phyloP scores from a whole-genome alignment of 805 yeast species.

The Saturnispora serradocipensis region DNA sequence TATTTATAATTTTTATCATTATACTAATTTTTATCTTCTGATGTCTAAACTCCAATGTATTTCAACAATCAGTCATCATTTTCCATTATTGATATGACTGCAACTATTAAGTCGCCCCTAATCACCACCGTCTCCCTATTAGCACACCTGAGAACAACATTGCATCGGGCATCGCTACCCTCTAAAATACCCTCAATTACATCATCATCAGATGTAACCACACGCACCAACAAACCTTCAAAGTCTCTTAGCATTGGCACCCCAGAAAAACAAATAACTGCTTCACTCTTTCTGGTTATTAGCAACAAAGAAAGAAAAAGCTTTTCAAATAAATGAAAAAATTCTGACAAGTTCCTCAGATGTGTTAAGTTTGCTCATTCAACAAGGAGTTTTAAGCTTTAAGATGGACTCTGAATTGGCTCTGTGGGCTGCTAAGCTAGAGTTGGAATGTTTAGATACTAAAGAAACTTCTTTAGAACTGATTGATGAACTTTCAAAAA shows the following conservation, averaged over 20 bases:
- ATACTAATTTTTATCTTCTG: neutral
- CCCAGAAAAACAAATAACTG: neutral
- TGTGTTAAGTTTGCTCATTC: neutral
- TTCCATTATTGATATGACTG: neutral
- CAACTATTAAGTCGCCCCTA: conserved; percentile 3
- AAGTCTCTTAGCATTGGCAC: conserved; percentile 1
- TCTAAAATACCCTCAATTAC: conserved; percentile 1
- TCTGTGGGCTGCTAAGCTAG: conserved; percentile 43
- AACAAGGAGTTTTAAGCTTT: no score
- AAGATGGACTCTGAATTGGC: conserved; percentile 23
- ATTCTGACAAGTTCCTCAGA: neutral
- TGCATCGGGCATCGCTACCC: conserved; percentile 1
- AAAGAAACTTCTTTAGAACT: conserved; percentile 24
- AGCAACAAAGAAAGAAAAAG: conserved; percentile 13
- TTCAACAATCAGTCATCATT: neutral
- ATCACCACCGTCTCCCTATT: neutral
- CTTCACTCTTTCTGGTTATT: neutral
- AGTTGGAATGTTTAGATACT: conserved; percentile 38
- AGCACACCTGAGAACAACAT: neutral
- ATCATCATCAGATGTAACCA: neutral
- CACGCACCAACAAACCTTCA: neutral
- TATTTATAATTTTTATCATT: neutral
- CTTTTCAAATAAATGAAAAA: neutral
- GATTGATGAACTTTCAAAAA: conserved; percentile 8
- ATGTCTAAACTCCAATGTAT: neutral